Base-by-base conservation (phyloP, 345 rosid genomes). In the Raphanus sativus region DNA sequence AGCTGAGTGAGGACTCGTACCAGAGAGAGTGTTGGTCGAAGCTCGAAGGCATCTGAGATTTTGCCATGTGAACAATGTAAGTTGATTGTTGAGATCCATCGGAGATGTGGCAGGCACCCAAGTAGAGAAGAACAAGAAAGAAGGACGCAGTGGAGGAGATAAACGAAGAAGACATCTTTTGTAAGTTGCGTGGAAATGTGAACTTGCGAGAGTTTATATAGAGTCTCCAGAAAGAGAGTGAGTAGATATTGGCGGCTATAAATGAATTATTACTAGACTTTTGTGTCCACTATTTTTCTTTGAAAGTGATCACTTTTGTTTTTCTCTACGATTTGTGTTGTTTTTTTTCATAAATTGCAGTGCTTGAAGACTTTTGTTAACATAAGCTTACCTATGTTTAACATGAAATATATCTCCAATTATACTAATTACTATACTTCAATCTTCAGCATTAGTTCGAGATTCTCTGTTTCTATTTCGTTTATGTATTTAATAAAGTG, bases 11-110 rank as follows among this genome's bases (percentile, higher is more conserved):
- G 3, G 89, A 86, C 81, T 77, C 85, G 80, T 95, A 95, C 99
- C 99, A 91, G 82, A 80, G 83, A 45, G 86, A 77, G 80, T 92
- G 98, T 34, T 81, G 91, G 48, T 86, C 56, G 76, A 86, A 92
- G 36, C 29, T 74, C 25, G 81, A 63, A 0, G 97, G 98, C 95
- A 91, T 90, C 82, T 86, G 73, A 78, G 88, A 85, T 83, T 82
- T 86, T 12, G 87, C 82, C 91, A 89, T 88, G 87, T 94, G 97
- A 48, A 94, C 93, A 42, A 94, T 90, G 90, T 89, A 94, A 24
- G 97, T 94, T 8, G 61, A 78, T 55, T 64, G 79, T 55, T 80
- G 80, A 48, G 32, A 16, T 61, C 63, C 81, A 74, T 68, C 15
- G 30, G 48, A 80, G 75, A 79, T 74, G 69, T 76, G 81, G 84